These are phyloP conservation scores for Acarospora socialis DNA, from an alignment of 2,329 filamentous ascomycete species.

Conservation along the genomic window DNA sequence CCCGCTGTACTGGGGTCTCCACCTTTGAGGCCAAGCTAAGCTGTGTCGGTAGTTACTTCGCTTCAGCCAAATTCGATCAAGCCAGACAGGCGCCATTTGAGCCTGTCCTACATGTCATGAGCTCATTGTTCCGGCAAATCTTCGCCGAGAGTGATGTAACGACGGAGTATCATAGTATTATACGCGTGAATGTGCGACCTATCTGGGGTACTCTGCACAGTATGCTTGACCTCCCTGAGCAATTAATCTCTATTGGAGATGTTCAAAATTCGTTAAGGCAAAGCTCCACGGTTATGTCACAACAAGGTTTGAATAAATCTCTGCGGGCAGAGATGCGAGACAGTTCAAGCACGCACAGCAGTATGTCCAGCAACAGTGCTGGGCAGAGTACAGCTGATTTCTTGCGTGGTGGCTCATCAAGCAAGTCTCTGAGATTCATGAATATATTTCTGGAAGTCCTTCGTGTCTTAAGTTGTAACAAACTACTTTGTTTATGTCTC, in stretches of 20 bases:
- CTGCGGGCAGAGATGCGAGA: conserved; percentile 7
- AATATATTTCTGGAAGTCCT: conserved; percentile 80
- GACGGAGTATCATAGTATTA: conserved; percentile 45
- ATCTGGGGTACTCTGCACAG: conserved; percentile 43
- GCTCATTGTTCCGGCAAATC: conserved; percentile 47
- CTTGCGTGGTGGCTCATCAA: conserved; percentile 25
- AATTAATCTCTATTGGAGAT: conserved; percentile 31
- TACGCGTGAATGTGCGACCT: conserved; percentile 40
- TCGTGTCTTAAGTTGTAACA: conserved; percentile 65
- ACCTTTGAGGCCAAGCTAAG: too few species aligned
- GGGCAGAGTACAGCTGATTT: conserved; percentile 20
- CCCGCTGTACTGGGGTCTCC: too few species aligned
- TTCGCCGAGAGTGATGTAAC: conserved; percentile 50
- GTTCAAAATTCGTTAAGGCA: too few species aligned
- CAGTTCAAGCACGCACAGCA: conserved; percentile 5
- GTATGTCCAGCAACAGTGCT: background rate
- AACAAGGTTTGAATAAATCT: conserved; percentile 5
- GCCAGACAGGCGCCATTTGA: conserved; percentile 46
- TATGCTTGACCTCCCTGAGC: conserved; percentile 53
- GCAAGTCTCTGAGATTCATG: conserved; percentile 56
- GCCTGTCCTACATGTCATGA: conserved; percentile 45
- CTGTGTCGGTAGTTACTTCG: too few species aligned
- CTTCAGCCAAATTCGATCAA: conserved; percentile 45
- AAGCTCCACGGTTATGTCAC: too few species aligned
- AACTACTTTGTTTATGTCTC: conserved; percentile 75